Evolutionary conservation across 1,284 basidiomycete species (phyloP).

Genomic region (Malassezia sp.): DNA sequence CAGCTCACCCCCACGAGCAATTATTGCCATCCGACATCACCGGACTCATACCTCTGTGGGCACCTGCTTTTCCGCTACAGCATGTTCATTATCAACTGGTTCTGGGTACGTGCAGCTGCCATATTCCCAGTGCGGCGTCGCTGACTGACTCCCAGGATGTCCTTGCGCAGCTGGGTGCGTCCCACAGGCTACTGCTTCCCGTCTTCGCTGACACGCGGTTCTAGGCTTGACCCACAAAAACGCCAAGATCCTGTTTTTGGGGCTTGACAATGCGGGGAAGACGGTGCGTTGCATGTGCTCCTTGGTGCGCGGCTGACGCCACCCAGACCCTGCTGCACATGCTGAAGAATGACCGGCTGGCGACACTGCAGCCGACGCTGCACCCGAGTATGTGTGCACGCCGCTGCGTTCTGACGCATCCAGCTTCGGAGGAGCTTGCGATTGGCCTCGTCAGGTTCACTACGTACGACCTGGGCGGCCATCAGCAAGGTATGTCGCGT

Average conservation of each 20-base stretch:
- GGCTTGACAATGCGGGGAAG: constrained; percentile 98
- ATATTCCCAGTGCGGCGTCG: no score
- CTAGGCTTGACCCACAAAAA: constrained; percentile 93
- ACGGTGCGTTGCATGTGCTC: constrained; percentile 57
- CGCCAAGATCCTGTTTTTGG: constrained; percentile 95
- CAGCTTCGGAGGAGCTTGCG: constrained; percentile 95
- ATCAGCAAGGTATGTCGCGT: constrained; percentile 67
- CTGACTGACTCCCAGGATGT: constrained; percentile 29
- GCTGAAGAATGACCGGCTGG: constrained; percentile 98
- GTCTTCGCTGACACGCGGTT: not conserved
- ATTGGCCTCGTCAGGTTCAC: constrained; percentile 99
- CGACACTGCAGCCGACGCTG: constrained; percentile 92
- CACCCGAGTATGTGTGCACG: constrained; percentile 71
- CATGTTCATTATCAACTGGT: constrained; percentile 47
- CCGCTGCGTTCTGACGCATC: not conserved
- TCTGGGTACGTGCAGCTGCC: constrained; percentile 34
- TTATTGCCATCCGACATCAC: no score
- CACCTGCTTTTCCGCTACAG: not conserved
- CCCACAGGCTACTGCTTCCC: not conserved
- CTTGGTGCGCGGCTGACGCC: not conserved
- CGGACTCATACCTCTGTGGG: not conserved
- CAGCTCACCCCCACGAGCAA: not conserved
- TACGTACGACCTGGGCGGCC: constrained; percentile 95
- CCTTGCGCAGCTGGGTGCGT: constrained; percentile 44
- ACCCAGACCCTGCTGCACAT: constrained; percentile 91